These are phyloP conservation scores for Leccinellum albellum DNA, from an alignment of 768 basidiomycete species.

Conservation along the genomic window DNA sequence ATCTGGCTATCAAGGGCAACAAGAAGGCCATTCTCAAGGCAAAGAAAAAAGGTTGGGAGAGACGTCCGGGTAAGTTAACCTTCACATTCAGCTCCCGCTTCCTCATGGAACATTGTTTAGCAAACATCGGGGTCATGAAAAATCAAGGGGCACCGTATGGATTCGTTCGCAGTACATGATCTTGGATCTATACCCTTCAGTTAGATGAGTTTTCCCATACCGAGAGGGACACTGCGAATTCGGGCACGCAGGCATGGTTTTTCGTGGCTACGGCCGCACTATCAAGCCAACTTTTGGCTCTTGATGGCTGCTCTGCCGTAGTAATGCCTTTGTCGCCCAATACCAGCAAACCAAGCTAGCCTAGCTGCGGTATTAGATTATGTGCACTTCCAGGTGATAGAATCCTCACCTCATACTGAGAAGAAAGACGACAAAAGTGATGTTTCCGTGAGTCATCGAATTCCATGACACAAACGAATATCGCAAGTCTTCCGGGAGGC, in stretches of 20 bases:
- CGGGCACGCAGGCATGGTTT: background rate
- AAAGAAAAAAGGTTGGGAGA: slow-evolving; percentile 51
- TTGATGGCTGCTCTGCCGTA: slow-evolving; percentile 25
- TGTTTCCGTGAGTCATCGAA: slow-evolving; percentile 71
- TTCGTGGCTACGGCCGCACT: background rate
- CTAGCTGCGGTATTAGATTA: slow-evolving; percentile 28
- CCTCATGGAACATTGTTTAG: slow-evolving; percentile 27
- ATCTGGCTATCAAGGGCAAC: slow-evolving; percentile 44
- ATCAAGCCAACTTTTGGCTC: slow-evolving; percentile 14
- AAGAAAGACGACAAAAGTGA: slow-evolving; percentile 57
- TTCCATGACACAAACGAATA: slow-evolving; percentile 59
- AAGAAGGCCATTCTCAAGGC: slow-evolving; percentile 25
- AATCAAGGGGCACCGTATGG: slow-evolving; percentile 48
- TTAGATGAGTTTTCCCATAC: background rate
- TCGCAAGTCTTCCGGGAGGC: slow-evolving; percentile 54
- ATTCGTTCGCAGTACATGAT: slow-evolving; percentile 33
- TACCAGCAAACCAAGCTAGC: slow-evolving; percentile 52
- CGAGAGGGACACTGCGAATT: background rate
- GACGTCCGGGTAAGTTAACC: slow-evolving; percentile 49
- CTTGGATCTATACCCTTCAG: background rate
- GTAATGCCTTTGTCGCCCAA: slow-evolving; percentile 46
- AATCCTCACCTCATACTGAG: slow-evolving; percentile 49
- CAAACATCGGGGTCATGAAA: slow-evolving; percentile 55
- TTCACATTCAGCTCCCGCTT: background rate
- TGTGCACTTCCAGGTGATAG: background rate